A percentile compares a stretch with the other conserved stretches of the same genome.
phyloP scores from a whole-genome alignment of 208 protist species.

The Acanthamoeba healyi region DNA sequence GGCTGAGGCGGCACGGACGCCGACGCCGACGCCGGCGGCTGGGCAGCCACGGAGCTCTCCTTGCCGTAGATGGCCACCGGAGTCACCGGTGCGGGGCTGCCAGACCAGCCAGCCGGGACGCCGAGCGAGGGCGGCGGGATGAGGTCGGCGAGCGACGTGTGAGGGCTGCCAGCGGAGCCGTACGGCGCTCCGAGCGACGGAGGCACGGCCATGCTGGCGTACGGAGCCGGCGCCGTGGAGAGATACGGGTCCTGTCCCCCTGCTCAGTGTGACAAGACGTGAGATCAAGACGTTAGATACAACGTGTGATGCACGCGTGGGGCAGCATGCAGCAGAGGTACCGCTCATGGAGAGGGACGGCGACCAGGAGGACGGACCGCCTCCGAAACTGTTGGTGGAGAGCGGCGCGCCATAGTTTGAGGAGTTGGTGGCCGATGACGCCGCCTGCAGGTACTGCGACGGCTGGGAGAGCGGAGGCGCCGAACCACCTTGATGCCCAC shows the following conservation, averaged over 20 bases:
- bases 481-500: too few species aligned
- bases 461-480: neutral
- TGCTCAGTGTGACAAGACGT: too few species aligned
- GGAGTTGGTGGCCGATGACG: neutral
- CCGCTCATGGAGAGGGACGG: neutral
- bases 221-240: neutral
- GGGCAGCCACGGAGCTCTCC: too few species aligned
- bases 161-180: neutral
- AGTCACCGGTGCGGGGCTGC: neutral
- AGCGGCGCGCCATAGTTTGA: neutral
- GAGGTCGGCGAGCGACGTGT: neutral
- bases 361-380: neutral
- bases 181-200: neutral
- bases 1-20: too few species aligned
- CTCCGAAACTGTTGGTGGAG: too few species aligned
- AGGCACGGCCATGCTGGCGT: neutral
- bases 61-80: neutral
- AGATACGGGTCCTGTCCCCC: neutral
- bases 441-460: neutral
- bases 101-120: neutral
- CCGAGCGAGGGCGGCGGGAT: constrained; percentile 5
- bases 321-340: neutral
- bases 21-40: too few species aligned
- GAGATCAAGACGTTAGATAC: too few species aligned
- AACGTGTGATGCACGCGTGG: too few species aligned